Evolutionary conservation across 495 filamentous ascomycete species (phyloP), one percentile per base, ranked within the genome.

Genomic region (Recurvomyces mirabilis): DNA sequence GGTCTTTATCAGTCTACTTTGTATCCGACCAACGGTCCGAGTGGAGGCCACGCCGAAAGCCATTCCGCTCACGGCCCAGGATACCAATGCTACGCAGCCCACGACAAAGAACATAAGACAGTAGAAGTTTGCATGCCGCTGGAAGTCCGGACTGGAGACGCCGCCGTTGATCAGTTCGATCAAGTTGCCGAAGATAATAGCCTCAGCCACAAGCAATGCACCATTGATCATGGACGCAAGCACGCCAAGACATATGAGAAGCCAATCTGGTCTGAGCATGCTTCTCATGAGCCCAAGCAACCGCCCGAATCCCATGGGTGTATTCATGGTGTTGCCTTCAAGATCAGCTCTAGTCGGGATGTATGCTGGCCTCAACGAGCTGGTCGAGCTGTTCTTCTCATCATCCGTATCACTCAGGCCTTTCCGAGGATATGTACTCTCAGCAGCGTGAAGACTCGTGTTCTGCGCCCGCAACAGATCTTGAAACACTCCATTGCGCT

Each of bases 61-160:
- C 1, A 59, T 64, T 46, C 71, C 68, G 37, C 65, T 67, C 38
- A 60, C 40, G 2, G 58, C 60, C 49, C 73, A 66, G 1, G 68
- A 62, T 5, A 65, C 56, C 9, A 76, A 53, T 35, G 65, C 72
- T 9, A 66, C 54, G 3, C 73, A 56, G 13, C 70, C 64, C 4
- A 78, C 59, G 6, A 70, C 54, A 34, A 77, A 74, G 54, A 77
- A 77, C 50, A 75, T 65, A 0, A 74, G 55, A 14, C 66, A 67
- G 43, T 67, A 75, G 46, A 74, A 65, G 20, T 68, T 51, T 5
- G 62, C 63, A 21, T 53, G 49, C 38, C 52, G 40, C n/a, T 58
- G 61, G 11, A 64, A 49, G 14, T 49, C 23, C 0, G 36, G 14
- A 5, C 28, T 11, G 14, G 38, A 37, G 15, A 43, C 42, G 26